Evolutionary conservation across 805 yeast species (phyloP).

Genomic region (Schwanniomyces yamadae): DNA sequence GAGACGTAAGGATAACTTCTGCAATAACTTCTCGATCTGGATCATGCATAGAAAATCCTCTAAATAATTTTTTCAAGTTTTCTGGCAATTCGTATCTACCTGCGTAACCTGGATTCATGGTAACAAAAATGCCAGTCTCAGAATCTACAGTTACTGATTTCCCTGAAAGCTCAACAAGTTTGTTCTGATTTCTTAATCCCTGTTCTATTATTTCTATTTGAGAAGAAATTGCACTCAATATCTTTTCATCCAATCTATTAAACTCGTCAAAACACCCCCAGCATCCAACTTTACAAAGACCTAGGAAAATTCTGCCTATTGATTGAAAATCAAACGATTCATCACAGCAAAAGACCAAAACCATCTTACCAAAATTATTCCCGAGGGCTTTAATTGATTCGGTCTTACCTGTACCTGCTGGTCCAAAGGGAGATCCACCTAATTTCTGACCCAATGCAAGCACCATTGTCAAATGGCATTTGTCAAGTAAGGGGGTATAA

Average conservation of each 20-base stretch:
- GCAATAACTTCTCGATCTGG: conserved; percentile 73
- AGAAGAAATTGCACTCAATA: conserved; percentile 81
- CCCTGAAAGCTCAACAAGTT: conserved; percentile 42
- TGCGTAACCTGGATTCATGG: conserved; percentile 86
- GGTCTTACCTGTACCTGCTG: conserved; percentile 97
- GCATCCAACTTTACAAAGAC: conserved; percentile 79
- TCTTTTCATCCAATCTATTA: conserved; percentile 69
- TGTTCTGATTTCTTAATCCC: conserved; percentile 38
- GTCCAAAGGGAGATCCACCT: conserved; percentile 94
- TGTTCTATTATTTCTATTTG: conserved; percentile 70
- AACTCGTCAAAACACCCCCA: conserved; percentile 98
- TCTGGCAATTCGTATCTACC: conserved; percentile 86
- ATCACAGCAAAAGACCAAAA: conserved; percentile 87
- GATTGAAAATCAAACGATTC: conserved; percentile 81
- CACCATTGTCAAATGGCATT: conserved; percentile 65
- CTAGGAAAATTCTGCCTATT: conserved; percentile 72
- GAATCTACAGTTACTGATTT: conserved; percentile 36
- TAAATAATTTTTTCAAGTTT: conserved; percentile 74
- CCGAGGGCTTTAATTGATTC: conserved; percentile 87
- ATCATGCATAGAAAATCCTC: conserved; percentile 67
- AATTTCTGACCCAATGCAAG: conserved; percentile 68
- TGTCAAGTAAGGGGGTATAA: conserved; percentile 67
- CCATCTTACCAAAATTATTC: conserved; percentile 73
- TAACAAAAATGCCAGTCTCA: conserved; percentile 74
- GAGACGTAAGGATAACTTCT: conserved; percentile 67